These are phyloP conservation scores for Fraxinus baroniana DNA, from an alignment of 305 asterid genomes.

Conservation along the genomic window DNA sequence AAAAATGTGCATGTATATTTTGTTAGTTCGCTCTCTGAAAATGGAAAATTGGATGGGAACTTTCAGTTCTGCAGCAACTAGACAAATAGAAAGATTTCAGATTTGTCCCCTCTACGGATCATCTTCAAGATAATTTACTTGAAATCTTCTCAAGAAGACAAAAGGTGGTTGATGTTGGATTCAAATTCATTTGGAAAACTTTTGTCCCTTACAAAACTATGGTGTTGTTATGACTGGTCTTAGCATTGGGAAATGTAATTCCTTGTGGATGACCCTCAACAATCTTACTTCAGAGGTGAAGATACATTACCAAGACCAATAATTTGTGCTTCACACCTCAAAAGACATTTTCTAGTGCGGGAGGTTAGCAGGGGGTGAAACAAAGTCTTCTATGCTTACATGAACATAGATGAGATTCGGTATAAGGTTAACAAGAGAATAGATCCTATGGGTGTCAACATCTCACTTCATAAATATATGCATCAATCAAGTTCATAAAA, in stretches of 20 bases:
- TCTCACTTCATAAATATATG: conserved; percentile 2
- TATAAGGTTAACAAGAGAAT: background rate
- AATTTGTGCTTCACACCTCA: background rate
- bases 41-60: background rate
- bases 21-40: background rate
- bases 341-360: background rate
- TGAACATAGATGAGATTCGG: background rate
- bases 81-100: background rate
- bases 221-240: background rate
- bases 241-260: background rate
- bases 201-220: background rate
- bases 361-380: background rate
- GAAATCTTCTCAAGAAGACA: background rate
- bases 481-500: background rate
- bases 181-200: background rate
- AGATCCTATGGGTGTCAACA: background rate
- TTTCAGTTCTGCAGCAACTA: background rate
- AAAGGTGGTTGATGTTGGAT: background rate
- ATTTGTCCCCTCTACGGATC: background rate
- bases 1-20: background rate
- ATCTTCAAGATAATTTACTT: background rate
- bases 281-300: background rate
- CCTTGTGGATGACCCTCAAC: background rate
- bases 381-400: background rate
- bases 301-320: background rate